These are phyloP conservation scores for Nemania diffusa DNA, from an alignment of 2,329 filamentous ascomycete genomes.

Conservation along the genomic window DNA sequence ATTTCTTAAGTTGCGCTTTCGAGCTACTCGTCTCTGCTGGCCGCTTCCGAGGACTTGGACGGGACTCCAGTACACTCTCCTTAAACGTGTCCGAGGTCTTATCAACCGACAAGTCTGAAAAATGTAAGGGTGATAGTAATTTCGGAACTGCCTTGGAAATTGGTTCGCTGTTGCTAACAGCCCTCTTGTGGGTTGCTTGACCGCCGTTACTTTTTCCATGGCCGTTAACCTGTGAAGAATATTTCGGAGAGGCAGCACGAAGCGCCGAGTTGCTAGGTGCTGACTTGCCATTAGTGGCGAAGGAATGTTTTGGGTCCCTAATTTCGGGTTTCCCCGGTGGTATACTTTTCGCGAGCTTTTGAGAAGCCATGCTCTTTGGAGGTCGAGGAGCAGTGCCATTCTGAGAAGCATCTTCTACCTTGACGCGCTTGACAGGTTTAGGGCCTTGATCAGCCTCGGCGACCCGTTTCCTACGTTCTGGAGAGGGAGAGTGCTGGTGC, in stretches of 20 bases:
- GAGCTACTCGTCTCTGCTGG: conserved; percentile 44
- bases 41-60: conserved; percentile 51
- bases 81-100: conserved; percentile 34
- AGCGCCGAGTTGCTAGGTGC: conserved; percentile 37
- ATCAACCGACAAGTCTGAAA: conserved; percentile 52
- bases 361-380: conserved; percentile 39
- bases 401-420: conserved; percentile 50
- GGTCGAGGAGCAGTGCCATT: conserved; percentile 39
- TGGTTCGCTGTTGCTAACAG: conserved; percentile 46
- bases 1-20: conserved; percentile 45
- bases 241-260: conserved; percentile 51
- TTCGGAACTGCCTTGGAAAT: conserved; percentile 59
- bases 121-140: conserved; percentile 62
- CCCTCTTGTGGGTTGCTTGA: conserved; percentile 53
- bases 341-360: conserved; percentile 32
- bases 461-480: conserved; percentile 59
- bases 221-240: conserved; percentile 57
- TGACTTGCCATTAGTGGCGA: conserved; percentile 44
- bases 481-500: conserved; percentile 53
- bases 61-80: conserved; percentile 39
- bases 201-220: conserved; percentile 50
- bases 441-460: conserved; percentile 57
- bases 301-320: conserved; percentile 42
- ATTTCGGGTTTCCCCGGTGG: conserved; percentile 40
- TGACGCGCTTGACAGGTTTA: conserved; percentile 60